Evolutionary conservation across 2,329 filamentous ascomycete species (phyloP), one percentile per base, ranked within the genome.

Genomic region (Aspergillus texensis): DNA sequence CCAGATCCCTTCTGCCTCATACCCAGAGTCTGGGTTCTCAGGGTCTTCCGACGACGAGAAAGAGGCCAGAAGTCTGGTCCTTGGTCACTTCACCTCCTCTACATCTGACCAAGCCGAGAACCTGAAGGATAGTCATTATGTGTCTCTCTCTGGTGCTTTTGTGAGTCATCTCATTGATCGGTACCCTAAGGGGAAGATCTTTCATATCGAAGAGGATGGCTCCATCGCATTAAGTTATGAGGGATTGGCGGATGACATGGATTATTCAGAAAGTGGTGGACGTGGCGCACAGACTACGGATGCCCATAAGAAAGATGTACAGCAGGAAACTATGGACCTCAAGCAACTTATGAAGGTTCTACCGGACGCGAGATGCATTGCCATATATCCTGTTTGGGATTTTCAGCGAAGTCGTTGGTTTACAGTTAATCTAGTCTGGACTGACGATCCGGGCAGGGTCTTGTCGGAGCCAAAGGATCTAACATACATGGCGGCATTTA

Each of bases 381-480:
- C 68, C 12, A 70, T 74, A 28, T 68, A 68, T 8, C 73, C 73
- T 1, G 54, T 75, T 9, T 75, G 73, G 73, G 71, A 75, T 57
- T 74, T 66, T 10, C 68, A 71, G 28, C 69, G 68, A 39, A 58
- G 63, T 9, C 63, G 70, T 26, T 75, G 72, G 72, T 71, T 70
- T 28, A 65, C 73, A 1, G 68, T 64, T 10, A 57, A 41, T 32
- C 21, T 74, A 10, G 62, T 61, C 2, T 75, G 73, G 72, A 66
- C 70, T n/a, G 64, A 54, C 9, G 50, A 54, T 12, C 64, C 66
- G 0, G 61, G 65, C 19, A 67, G 70, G 30, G 66, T 67, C 24
- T 61, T 68, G 8, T 69, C 65, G 3, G 60, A 63, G 5, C 60
- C 65, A 10, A 66, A 66, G 50, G 73, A 74, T 24, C 36, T 74